A percentile compares a stretch with the other conserved stretches of the same genome.
Evolutionary conservation across 805 yeast species (phyloP).

Genomic region (Cyberlindnera samutprakarnensis): DNA sequence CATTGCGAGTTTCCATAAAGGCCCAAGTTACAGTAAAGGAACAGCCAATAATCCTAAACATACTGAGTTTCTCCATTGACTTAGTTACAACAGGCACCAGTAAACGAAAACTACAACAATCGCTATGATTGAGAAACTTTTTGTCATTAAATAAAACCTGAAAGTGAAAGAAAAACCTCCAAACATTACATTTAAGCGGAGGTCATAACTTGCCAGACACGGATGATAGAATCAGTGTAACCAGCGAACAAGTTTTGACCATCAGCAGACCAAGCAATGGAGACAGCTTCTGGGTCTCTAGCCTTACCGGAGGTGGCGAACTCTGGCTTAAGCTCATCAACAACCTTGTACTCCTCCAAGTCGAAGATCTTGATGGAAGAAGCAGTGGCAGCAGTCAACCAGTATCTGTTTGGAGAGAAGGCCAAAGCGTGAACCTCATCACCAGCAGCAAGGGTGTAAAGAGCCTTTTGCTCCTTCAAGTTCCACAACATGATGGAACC

Average conservation of each 20-base stretch:
- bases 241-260: slow-evolving; percentile 99
- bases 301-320: slow-evolving; percentile 82
- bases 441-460: slow-evolving; percentile 91
- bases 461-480: slow-evolving; percentile 73
- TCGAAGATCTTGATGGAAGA: slow-evolving; percentile 97
- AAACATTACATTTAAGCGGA: slow-evolving; percentile 16
- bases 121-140: no score
- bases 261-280: slow-evolving; percentile 99
- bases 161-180: no score
- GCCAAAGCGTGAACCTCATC: slow-evolving; percentile 97
- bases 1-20: no score
- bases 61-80: no score
- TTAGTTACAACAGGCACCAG: no score
- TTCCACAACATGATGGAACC: slow-evolving; percentile 99
- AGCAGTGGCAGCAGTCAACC: slow-evolving; percentile 99
- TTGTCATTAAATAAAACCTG: no score
- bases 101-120: no score
- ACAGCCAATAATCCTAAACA: no score
- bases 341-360: slow-evolving; percentile 88
- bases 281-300: slow-evolving; percentile 96
- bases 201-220: slow-evolving; percentile 99
- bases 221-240: slow-evolving; percentile 98
- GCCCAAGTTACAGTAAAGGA: no score
- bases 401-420: slow-evolving; percentile 99
- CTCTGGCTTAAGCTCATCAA: slow-evolving; percentile 98